Base-by-base conservation (phyloP, 176 grass and related monocot genomes). In the Oryza nivara region DNA sequence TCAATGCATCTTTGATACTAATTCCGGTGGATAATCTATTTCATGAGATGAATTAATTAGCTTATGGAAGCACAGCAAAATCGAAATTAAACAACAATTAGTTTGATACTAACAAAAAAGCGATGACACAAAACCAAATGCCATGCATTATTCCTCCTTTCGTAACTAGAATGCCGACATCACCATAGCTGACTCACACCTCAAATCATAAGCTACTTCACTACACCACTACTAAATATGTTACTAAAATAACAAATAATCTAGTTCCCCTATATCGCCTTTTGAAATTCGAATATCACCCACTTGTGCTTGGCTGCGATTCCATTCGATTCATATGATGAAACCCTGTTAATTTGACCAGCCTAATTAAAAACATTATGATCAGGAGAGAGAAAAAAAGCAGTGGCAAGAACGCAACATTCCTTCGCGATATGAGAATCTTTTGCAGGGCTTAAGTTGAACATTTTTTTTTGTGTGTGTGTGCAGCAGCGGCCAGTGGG, bases 351-450 rank as follows among this genome's bases (percentile, higher is more conserved):
- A 1, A 6, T 34, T 85, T 85, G 78, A 82, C 72, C 49, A 13
- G 54, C 54, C 25, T 32, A 72, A 14, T 2, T 43, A 43, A 43
- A 40, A 0, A 40, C 38, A 40, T 40, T 40, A 38, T 40, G 5
- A 28, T 11, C 6, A 71, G 75, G 38, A 76, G 65, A 85, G 77
- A 65, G 72, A 85, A 1, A 17, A 14, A 86, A 89, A 86, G 78
- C 72, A 89, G n/a, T 7, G 88, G 88, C 5, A 70, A 77, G 7
- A 52, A 86, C 22, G 0, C 34, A 30, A 65, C 67, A 68, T 89
- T 77, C 88, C 16, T 16, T 72, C 72, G 12, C 44, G 77, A n/a
- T 79, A 67, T 56, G 23, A 51, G 38, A 40, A 89, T 81, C 25
- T 64, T 84, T 54, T 38, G 15, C 6, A 23, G 15, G 34, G 0